These are phyloP conservation scores for Starmerella sp. DNA, from an alignment of 805 yeast species.

Conservation along the genomic window DNA sequence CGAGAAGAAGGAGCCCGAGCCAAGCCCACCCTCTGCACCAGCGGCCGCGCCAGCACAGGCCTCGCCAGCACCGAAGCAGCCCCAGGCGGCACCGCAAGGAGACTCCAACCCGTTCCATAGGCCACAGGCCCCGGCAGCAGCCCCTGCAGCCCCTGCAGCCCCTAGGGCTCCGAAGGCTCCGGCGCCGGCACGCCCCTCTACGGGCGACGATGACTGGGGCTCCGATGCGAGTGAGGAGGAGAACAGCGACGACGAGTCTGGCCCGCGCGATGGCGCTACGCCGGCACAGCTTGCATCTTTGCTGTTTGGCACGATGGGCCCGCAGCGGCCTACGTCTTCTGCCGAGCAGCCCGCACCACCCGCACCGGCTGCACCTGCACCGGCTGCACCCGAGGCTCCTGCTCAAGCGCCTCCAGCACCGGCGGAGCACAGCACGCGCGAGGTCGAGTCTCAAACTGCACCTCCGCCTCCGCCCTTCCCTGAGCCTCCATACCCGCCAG, in stretches of 20 bases:
- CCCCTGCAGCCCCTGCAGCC: not conserved
- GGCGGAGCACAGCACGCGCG: not conserved
- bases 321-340: slow-evolving; percentile 21
- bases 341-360: not conserved
- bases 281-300: slow-evolving; percentile 35
- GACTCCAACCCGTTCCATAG: slow-evolving; percentile 17
- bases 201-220: slow-evolving; percentile 27
- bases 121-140: slow-evolving; percentile 1
- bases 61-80: not conserved
- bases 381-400: slow-evolving; percentile 6
- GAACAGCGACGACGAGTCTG: slow-evolving; percentile 24
- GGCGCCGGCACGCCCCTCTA: slow-evolving; percentile 7
- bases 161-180: not conserved
- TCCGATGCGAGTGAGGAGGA: slow-evolving; percentile 27
- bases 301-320: slow-evolving; percentile 35
- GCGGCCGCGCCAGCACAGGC: slow-evolving; percentile 2
- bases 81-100: slow-evolving; percentile 6
- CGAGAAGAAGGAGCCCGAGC: not conserved
- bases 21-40: not conserved
- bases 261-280: slow-evolving; percentile 28
- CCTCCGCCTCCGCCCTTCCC: not conserved
- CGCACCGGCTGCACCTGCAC: slow-evolving; percentile 2
- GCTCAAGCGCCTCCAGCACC: slow-evolving; percentile 9
- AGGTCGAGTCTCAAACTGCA: not conserved
- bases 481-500: not conserved